phyloP scores from a whole-genome alignment of 805 yeast species.

The Metschnikowia koreensis region DNA sequence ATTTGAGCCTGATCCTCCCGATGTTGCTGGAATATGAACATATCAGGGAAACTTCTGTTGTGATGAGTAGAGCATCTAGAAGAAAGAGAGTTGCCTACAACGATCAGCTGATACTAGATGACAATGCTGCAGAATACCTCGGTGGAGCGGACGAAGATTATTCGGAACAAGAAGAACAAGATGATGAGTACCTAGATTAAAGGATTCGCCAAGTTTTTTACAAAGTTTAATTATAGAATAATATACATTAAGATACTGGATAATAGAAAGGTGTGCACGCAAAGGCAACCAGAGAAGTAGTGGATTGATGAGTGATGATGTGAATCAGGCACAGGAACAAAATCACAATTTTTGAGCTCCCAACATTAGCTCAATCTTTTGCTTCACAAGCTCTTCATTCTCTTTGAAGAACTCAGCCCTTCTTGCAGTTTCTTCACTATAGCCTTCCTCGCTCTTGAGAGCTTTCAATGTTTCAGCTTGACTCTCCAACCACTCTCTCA shows the following conservation, averaged over 20 bases:
- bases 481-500: conserved; percentile 71
- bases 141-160: conserved; percentile 14
- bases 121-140: conserved; percentile 4
- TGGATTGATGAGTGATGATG: too few species aligned
- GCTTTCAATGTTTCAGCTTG: conserved; percentile 85
- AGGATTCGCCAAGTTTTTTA: neutral
- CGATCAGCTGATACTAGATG: conserved; percentile 8
- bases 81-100: conserved; percentile 17
- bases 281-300: too few species aligned
- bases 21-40: conserved; percentile 21
- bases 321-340: too few species aligned
- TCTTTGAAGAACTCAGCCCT: conserved; percentile 76
- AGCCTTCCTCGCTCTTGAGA: conserved; percentile 84
- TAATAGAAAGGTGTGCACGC: neutral
- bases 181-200: conserved; percentile 12
- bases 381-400: conserved; percentile 61
- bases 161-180: conserved; percentile 16
- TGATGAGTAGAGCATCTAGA: conserved; percentile 11
- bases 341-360: conserved; percentile 38
- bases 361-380: conserved; percentile 73
- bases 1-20: conserved; percentile 28
- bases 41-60: conserved; percentile 5
- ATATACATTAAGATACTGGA: neutral
- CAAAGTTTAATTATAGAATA: neutral
- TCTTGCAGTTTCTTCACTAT: conserved; percentile 85